A percentile compares a stretch with the other conserved stretches of the same genome.
These are phyloP conservation scores for Pugionium cornutum DNA, from an alignment of 345 rosid species.

Conservation along the genomic window DNA sequence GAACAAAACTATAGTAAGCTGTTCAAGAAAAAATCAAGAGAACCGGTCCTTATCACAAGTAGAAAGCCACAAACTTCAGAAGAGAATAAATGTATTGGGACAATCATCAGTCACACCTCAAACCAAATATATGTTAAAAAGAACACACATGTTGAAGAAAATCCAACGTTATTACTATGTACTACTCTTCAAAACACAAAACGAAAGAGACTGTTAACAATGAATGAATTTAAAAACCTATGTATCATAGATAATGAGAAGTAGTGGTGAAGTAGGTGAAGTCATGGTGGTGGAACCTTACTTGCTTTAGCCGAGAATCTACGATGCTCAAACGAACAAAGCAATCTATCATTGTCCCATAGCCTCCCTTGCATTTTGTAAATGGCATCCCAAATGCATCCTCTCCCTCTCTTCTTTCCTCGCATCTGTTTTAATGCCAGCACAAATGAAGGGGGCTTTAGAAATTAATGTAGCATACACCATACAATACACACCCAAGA, in stretches of 20 bases:
- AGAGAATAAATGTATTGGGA: too few relatives aligned
- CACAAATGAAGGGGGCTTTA: neutral
- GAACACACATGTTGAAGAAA: too few relatives aligned
- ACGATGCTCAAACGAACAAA: slow-evolving; percentile 75
- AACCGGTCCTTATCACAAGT: too few relatives aligned
- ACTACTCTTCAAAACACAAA: slow-evolving; percentile 28
- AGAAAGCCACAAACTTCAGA: too few relatives aligned
- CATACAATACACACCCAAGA: neutral
- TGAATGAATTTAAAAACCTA: slow-evolving; percentile 5
- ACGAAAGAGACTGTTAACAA: slow-evolving; percentile 23
- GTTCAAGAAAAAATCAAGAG: too few relatives aligned
- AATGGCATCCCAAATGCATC: slow-evolving; percentile 81
- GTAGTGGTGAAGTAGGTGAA: slow-evolving; percentile 77
- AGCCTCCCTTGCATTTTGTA: slow-evolving; percentile 97
- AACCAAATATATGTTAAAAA: too few relatives aligned
- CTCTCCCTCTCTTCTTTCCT: slow-evolving; percentile 56
- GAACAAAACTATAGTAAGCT: too few relatives aligned
- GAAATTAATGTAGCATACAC: neutral
- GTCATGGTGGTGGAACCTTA: slow-evolving; percentile 94
- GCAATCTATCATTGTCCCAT: slow-evolving; percentile 55
- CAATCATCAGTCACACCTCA: too few relatives aligned
- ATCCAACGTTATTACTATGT: slow-evolving; percentile 9
- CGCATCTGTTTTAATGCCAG: slow-evolving; percentile 48
- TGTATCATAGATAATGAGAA: slow-evolving; percentile 31
- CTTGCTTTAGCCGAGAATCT: slow-evolving; percentile 96